A percentile compares a stretch with the other conserved stretches of the same genome.
phyloP scores from a whole-genome alignment of 306 rosid genomes.

The Dryas drummondii region DNA sequence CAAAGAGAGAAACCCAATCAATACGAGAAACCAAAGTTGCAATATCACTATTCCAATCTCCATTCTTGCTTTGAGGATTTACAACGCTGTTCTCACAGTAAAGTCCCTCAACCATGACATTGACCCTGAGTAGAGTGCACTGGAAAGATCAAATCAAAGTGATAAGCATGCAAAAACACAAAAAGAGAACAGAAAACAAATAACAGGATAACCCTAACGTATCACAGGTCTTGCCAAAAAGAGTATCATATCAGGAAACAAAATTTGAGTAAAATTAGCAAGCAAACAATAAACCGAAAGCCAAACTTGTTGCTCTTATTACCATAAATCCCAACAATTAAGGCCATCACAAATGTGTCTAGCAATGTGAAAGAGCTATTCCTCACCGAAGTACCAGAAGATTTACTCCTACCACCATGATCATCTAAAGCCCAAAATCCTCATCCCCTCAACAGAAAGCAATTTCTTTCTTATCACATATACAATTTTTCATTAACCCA shows the following conservation, averaged over 20 bases:
- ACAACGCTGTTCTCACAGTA: slow-evolving; percentile 35
- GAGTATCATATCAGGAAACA: not conserved
- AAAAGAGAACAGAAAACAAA: slow-evolving; percentile 14
- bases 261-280: not conserved
- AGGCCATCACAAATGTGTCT: not conserved
- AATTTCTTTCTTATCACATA: not conserved
- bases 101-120: slow-evolving; percentile 57
- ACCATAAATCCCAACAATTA: not conserved
- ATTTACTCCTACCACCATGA: too few relatives aligned
- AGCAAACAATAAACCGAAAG: not conserved
- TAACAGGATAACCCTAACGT: not conserved
- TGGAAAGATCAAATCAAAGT: slow-evolving; percentile 98
- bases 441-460: not conserved
- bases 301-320: not conserved
- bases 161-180: slow-evolving; percentile 58
- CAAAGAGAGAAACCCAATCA: slow-evolving; percentile 61
- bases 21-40: slow-evolving; percentile 43
- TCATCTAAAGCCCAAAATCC: too few relatives aligned
- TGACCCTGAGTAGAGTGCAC: slow-evolving; percentile 99
- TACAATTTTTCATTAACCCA: not conserved
- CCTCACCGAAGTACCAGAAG: too few relatives aligned
- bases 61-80: slow-evolving; percentile 43
- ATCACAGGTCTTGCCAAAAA: not conserved
- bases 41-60: slow-evolving; percentile 39
- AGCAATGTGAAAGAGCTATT: too few relatives aligned